Evolutionary conservation across 2,329 filamentous ascomycete genomes (phyloP).

Genomic region (Cladosporium oxysporum): DNA sequence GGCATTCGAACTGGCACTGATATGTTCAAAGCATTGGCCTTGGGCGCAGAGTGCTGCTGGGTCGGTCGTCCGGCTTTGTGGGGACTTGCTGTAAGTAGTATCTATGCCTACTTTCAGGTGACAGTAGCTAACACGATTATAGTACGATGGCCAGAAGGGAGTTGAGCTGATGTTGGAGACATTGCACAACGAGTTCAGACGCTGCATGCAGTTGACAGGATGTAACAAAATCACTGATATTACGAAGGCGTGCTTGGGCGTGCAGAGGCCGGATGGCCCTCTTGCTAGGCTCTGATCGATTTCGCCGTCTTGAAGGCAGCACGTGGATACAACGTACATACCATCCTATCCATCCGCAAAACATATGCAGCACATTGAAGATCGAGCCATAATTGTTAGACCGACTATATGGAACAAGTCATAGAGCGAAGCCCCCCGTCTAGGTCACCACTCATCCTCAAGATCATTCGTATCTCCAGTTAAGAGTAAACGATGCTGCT

Average conservation of each 20-base stretch:
- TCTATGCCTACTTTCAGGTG: neutral
- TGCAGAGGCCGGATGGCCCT: conserved; percentile 36
- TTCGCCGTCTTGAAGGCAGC: too few relatives aligned
- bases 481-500: neutral
- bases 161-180: conserved; percentile 47
- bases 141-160: conserved; percentile 42
- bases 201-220: conserved; percentile 42
- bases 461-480: neutral
- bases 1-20: conserved; percentile 59
- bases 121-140: conserved; percentile 15
- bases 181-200: conserved; percentile 33
- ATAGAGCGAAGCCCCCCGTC: neutral
- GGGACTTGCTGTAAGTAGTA: conserved; percentile 47
- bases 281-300: conserved; percentile 34
- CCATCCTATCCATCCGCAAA: neutral
- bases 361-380: neutral
- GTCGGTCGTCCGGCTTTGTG: conserved; percentile 52
- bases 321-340: neutral
- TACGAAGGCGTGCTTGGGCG: conserved; percentile 35
- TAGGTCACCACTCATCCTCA: neutral
- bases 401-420: neutral
- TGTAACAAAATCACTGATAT: conserved; percentile 40
- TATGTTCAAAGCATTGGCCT: conserved; percentile 58
- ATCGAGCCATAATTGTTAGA: neutral
- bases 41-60: conserved; percentile 55